Percentiles rank a stretch among this genome's conserved stretches.
These are phyloP conservation scores for Colletotrichum sp. DNA, from an alignment of 2,329 filamentous ascomycete species.

Conservation along the genomic window DNA sequence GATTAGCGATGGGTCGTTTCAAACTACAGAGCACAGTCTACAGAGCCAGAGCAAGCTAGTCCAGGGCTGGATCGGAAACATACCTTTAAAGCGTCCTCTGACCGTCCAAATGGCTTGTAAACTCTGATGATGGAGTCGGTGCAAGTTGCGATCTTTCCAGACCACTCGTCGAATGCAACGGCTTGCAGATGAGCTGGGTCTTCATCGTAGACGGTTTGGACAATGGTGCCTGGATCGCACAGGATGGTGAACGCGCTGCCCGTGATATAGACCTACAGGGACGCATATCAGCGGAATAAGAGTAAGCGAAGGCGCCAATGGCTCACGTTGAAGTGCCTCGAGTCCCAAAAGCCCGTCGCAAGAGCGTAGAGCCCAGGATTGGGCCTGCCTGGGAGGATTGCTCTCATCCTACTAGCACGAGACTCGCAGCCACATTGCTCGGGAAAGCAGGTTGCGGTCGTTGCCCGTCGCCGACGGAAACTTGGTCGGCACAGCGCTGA, in stretches of 20 bases:
- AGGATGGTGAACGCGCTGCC: conserved; percentile 88
- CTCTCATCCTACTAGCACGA: conserved; percentile 67
- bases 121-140: conserved; percentile 72
- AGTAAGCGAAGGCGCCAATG: conserved; percentile 11
- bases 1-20: neutral
- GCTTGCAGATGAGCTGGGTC: conserved; percentile 71
- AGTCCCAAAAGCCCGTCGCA: conserved; percentile 75
- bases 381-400: conserved; percentile 80
- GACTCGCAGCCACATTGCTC: conserved; percentile 9
- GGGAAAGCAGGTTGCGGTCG: neutral
- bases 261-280: conserved; percentile 79
- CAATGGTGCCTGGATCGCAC: conserved; percentile 71
- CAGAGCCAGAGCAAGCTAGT: neutral
- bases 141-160: conserved; percentile 84
- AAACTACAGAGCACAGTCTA: neutral
- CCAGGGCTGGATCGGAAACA: neutral
- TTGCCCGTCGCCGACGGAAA: neutral
- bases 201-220: conserved; percentile 93
- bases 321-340: conserved; percentile 74
- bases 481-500: neutral
- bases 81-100: conserved; percentile 78
- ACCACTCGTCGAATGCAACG: conserved; percentile 79
- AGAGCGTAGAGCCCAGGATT: conserved; percentile 79
- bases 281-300: neutral
- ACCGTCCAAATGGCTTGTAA: conserved; percentile 76